These are phyloP conservation scores for Drechslerella dactyloides DNA, from an alignment of 2,329 filamentous ascomycete genomes.

Conservation along the genomic window DNA sequence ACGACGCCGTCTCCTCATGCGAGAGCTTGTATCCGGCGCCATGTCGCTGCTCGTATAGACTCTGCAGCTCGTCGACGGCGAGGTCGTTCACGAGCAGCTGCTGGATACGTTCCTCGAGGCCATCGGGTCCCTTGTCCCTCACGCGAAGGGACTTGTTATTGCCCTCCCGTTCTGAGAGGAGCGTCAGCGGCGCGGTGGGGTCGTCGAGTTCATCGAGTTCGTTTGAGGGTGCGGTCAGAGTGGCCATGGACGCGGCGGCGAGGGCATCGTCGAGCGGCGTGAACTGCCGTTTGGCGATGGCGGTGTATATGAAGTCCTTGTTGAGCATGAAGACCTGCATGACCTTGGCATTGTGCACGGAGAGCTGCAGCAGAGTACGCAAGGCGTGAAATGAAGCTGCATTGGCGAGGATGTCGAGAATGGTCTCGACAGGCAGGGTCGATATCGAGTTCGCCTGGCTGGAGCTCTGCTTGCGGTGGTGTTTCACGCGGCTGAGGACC, in stretches of 20 bases:
- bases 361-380: slow-evolving; percentile 31
- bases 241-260: slow-evolving; percentile 46
- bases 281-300: slow-evolving; percentile 47
- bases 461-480: slow-evolving; percentile 39
- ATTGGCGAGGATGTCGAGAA: slow-evolving; percentile 43
- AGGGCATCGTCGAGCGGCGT: slow-evolving; percentile 41
- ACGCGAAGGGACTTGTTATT: slow-evolving; percentile 48
- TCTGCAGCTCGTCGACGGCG: slow-evolving; percentile 33
- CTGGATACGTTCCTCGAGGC: slow-evolving; percentile 41
- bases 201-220: slow-evolving; percentile 47
- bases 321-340: slow-evolving; percentile 49
- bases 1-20: slow-evolving; percentile 11
- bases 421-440: slow-evolving; percentile 38
- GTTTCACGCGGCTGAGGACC: slow-evolving; percentile 28
- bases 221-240: slow-evolving; percentile 22
- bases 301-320: slow-evolving; percentile 42
- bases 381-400: slow-evolving; percentile 37
- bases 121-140: slow-evolving; percentile 39
- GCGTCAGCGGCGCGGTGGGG: slow-evolving; percentile 40
- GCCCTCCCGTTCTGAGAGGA: slow-evolving; percentile 44
- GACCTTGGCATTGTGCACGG: slow-evolving; percentile 28
- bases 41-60: slow-evolving; percentile 38
- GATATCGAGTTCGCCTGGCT: slow-evolving; percentile 41
- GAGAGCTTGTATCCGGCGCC: slow-evolving; percentile 42
- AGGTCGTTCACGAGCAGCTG: slow-evolving; percentile 41